Percentiles rank a stretch among this genome's conserved stretches.
phyloP scores from a whole-genome alignment of 345 rosid genomes.

The Corymbia maculata region DNA sequence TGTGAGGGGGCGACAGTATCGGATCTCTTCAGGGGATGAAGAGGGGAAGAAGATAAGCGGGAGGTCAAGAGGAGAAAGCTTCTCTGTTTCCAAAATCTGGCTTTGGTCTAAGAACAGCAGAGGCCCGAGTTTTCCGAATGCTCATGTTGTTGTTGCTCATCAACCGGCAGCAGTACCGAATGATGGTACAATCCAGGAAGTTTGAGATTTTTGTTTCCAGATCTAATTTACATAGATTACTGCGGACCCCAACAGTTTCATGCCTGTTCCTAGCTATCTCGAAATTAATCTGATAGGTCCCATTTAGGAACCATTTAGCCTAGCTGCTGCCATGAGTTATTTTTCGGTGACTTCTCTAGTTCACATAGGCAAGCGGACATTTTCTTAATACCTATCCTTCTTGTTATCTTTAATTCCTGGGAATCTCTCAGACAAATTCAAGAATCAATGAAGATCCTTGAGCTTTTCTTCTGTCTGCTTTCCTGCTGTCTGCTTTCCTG shows the following conservation, averaged over 20 bases:
- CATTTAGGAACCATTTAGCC: neutral
- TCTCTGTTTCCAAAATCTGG: constrained; percentile 58
- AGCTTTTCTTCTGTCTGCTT: neutral
- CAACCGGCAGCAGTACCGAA: neutral
- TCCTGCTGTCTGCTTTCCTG: neutral
- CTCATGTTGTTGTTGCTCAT: neutral
- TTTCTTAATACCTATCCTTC: neutral
- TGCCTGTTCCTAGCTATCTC: neutral
- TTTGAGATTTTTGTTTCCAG: neutral
- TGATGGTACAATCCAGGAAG: neutral
- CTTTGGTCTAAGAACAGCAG: constrained; percentile 48
- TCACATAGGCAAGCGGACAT: neutral
- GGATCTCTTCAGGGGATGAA: constrained; percentile 1
- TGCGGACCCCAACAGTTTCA: neutral
- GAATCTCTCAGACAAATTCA: neutral
- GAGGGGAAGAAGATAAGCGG: constrained; percentile 35
- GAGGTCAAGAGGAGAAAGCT: constrained; percentile 34
- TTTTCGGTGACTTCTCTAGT: neutral
- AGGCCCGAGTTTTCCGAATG: constrained; percentile 4
- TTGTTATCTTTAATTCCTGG: neutral
- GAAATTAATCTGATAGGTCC: neutral
- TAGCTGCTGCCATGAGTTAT: neutral
- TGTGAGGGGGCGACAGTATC: constrained; percentile 1
- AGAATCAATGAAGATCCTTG: neutral
- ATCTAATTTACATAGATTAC: neutral